Conservation (phyloP, 208 protist genomes). For the Entamoeba nuttalli region DNA sequence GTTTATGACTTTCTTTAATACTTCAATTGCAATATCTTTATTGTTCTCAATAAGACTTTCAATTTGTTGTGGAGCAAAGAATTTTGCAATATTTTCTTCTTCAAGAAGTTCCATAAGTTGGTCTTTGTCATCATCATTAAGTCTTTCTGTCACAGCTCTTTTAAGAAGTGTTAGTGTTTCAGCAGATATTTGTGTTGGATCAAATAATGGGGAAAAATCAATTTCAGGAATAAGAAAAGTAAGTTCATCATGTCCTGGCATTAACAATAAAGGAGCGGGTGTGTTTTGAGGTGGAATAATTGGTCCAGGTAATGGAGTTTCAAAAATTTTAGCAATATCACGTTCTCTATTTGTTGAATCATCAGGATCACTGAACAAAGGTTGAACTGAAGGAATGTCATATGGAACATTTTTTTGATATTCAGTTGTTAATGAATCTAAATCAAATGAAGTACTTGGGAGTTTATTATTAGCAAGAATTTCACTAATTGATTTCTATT, state of each 20-base stretch:
- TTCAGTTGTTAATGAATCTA: background rate
- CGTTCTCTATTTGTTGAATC: background rate
- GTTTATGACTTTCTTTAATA: background rate
- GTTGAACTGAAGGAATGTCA: background rate
- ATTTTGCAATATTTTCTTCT: background rate
- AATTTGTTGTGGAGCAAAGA: background rate
- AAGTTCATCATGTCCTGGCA: background rate
- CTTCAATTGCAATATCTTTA: background rate
- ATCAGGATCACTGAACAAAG: background rate
- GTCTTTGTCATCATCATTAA: background rate
- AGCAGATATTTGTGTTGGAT: background rate
- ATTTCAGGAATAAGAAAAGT: background rate
- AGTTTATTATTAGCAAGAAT: background rate
- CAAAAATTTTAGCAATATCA: background rate
- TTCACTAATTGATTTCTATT: background rate
- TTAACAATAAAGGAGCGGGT: background rate
- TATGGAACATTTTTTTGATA: background rate
- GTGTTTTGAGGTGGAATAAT: background rate
- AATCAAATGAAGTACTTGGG: background rate
- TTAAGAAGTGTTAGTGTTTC: background rate
- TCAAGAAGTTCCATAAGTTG: background rate
- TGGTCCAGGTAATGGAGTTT: background rate
- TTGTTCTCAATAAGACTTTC: background rate
- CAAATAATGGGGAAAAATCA: background rate
- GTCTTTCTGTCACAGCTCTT: background rate